Evolutionary conservation across 106 monocot species (phyloP), one percentile per base, ranked within the genome.

Genomic region (Dioscorea dumetorum): DNA sequence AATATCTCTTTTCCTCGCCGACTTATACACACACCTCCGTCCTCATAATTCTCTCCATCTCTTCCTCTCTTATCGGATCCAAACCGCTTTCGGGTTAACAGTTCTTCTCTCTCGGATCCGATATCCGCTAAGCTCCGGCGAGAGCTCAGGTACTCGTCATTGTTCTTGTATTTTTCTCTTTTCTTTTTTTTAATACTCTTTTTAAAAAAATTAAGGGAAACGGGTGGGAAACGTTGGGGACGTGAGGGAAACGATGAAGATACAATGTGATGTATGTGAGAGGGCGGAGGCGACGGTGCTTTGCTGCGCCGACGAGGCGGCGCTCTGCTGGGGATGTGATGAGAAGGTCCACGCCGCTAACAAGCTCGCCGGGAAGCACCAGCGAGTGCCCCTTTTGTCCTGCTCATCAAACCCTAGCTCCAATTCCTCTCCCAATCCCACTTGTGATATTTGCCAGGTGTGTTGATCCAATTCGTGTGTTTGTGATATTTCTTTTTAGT

Each of bases 271-370:
- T 63, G 85, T 70, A 24, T 94, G 94, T 74, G 80, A 80, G 84
- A 60, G 50, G 62, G 81, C 90, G 70, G 90, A 90, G 87, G 94
- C 94, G 60, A 64, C 62, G 84, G 75, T 94, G 58, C 66, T 94
- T 19, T 94, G 94, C 82, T 90, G 87, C 77, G 94, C 90, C 20
- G 94, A 94, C 74, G 94, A 94, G 86, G 94, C 94, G 53, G 94
- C 87, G 69, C 90, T 94, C 5, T 94, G 94, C 72, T 75, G 64
- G 73, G 75, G 60, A 11, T 94, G 90, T 76, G 90, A 94, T 64
- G 80, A 71, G 72, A 85, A 81, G 78, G 76, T 90, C 28, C 90
- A 94, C 58, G 78, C 83, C n/a, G 90, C 90, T 67, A 90, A 94
- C 77, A 87, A 87, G 83, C 82, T 94, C 48, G 87, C 90, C 22